A percentile compares a stretch with the other conserved stretches of the same genome.
phyloP scores from a whole-genome alignment of 2,329 filamentous ascomycete species.

The Ophiostoma fasciatum region DNA sequence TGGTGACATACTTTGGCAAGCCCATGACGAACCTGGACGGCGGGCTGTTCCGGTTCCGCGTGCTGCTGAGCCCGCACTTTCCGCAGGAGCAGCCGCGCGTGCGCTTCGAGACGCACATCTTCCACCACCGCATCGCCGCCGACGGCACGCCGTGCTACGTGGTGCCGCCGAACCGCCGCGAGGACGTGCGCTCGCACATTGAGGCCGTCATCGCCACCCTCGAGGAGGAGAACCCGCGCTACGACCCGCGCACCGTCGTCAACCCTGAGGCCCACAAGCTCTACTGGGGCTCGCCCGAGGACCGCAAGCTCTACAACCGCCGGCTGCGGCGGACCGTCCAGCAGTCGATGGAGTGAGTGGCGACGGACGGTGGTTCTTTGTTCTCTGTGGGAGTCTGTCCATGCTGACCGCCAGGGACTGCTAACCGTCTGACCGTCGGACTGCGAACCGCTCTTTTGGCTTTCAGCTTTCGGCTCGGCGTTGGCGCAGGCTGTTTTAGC shows the following conservation, averaged over 20 bases:
- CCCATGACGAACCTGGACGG: constrained; percentile 91
- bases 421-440: too few relatives aligned
- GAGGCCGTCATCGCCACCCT: constrained; percentile 67
- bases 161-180: constrained; percentile 40
- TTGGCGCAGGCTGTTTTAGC: too few relatives aligned
- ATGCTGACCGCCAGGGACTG: too few relatives aligned
- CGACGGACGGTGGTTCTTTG: too few relatives aligned
- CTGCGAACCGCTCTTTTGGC: too few relatives aligned
- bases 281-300: constrained; percentile 68
- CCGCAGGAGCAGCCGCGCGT: constrained; percentile 80
- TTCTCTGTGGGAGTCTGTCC: too few relatives aligned
- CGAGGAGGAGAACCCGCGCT: constrained; percentile 78
- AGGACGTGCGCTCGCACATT: constrained; percentile 72
- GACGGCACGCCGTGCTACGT: constrained; percentile 77
- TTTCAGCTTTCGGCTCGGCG: too few relatives aligned
- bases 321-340: constrained; percentile 65
- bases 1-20: constrained; percentile 74
- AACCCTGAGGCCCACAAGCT: constrained; percentile 74
- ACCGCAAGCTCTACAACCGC: constrained; percentile 74
- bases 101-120: constrained; percentile 64
- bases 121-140: constrained; percentile 72
- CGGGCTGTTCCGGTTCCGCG: constrained; percentile 68
- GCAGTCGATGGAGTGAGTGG: constrained; percentile 44
- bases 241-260: constrained; percentile 79
- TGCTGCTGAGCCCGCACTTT: constrained; percentile 71